Conservation (phyloP, 441 rosid genomes). For the Syzygium syzygioides region DNA sequence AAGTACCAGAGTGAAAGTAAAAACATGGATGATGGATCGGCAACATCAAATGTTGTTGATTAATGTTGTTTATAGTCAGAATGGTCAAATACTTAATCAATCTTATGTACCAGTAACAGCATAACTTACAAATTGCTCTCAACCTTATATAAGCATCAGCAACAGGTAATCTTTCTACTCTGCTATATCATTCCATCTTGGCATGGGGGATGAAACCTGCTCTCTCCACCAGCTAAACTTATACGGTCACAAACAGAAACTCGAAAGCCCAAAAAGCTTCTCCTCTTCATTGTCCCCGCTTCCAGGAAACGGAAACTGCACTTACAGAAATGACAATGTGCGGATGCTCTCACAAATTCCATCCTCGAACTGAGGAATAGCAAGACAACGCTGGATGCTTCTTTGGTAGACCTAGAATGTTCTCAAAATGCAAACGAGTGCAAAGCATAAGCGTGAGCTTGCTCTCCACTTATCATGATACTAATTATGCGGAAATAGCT, state of each 20-base stretch:
- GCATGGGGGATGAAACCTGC: not conserved
- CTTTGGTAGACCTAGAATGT: not conserved
- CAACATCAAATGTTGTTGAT: not conserved
- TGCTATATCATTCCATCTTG: not conserved
- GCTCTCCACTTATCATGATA: not conserved
- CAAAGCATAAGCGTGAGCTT: not conserved
- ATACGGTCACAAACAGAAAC: not conserved
- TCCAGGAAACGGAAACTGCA: not conserved
- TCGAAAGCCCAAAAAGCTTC: not conserved
- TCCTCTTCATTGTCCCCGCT: not conserved
- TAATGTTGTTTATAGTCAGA: not conserved
- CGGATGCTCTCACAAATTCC: not conserved
- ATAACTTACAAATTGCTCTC: not conserved
- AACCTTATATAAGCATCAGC: not conserved
- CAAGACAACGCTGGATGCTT: not conserved
- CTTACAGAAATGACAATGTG: not conserved
- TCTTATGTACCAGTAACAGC: not conserved
- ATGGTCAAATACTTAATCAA: not conserved
- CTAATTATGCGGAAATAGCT: not conserved
- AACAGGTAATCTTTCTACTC: not conserved
- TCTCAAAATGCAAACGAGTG: not conserved
- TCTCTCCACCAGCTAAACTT: not conserved
- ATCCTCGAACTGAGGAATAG: not conserved
- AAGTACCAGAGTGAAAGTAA: not conserved
- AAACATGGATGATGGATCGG: not conserved